Evolutionary conservation across 2,329 filamentous ascomycete species (phyloP).

Genomic region (Hymenoscyphus occultus): DNA sequence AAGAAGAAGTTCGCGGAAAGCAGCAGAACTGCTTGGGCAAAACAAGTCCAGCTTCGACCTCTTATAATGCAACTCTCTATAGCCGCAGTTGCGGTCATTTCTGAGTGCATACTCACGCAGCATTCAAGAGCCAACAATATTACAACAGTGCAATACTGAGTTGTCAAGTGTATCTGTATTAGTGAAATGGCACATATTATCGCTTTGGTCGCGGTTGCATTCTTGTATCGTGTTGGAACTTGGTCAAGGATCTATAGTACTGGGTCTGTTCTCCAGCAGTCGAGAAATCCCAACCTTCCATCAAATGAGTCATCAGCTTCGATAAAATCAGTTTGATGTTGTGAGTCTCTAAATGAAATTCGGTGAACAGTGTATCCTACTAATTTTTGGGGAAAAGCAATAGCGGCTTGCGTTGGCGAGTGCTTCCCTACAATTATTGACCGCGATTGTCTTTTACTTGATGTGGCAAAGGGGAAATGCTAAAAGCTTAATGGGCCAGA

Average conservation of each 20-base stretch:
- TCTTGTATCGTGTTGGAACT: constrained; percentile 23
- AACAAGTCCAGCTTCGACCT: constrained; percentile 19
- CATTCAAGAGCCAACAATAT: constrained; percentile 21
- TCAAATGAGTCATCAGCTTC: constrained; percentile 26
- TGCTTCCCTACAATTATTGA: constrained; percentile 12
- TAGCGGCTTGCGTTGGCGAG: constrained; percentile 15
- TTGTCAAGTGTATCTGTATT: constrained; percentile 7
- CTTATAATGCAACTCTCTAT: constrained; percentile 20
- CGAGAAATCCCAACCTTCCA: constrained; percentile 23
- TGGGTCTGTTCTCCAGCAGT: constrained; percentile 25
- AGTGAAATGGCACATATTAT: constrained; percentile 19
- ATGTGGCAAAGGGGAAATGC: constrained; percentile 14
- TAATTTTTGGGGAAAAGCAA: constrained; percentile 4
- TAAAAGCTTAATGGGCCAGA: constrained; percentile 9
- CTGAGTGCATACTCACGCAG: constrained; percentile 21
- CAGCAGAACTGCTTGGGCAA: constrained; percentile 20
- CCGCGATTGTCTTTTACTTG: constrained; percentile 7
- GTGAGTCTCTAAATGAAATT: constrained; percentile 10
- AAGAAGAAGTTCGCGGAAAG: constrained; percentile 14
- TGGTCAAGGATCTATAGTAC: constrained; percentile 25
- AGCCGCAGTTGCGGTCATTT: constrained; percentile 18
- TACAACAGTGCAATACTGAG: constrained; percentile 13
- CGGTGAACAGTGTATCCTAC: not conserved
- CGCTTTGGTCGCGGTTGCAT: constrained; percentile 22
- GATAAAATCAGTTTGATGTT: constrained; percentile 21